Conservation (phyloP, 345 rosid species). For the Ceriops tagal region DNA sequence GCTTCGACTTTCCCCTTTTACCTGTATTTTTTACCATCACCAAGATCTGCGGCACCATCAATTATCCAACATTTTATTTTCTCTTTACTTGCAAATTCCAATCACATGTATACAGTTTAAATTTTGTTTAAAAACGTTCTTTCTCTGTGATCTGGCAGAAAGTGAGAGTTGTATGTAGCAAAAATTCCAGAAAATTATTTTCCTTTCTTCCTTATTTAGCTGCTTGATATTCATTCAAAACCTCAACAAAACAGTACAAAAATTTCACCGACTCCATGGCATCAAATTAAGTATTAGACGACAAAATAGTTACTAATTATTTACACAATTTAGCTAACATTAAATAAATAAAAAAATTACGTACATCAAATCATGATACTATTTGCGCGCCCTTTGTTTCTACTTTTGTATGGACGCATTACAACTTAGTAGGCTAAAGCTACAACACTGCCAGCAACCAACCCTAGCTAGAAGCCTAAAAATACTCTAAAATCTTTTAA, state of each 20-base stretch:
- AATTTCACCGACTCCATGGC: constrained; percentile 15
- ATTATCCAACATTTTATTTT: too few species aligned
- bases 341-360: constrained; percentile 6
- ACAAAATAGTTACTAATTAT: too few species aligned
- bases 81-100: not conserved
- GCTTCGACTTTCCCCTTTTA: too few species aligned
- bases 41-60: not conserved
- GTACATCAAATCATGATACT: constrained; percentile 19
- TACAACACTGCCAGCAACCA: constrained; percentile 16
- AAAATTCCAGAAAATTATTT: too few species aligned
- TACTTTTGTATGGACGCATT: constrained; percentile 6
- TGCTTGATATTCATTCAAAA: not conserved
- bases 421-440: not conserved
- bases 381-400: constrained; percentile 21
- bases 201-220: too few species aligned
- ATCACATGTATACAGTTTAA: constrained; percentile 13
- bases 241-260: constrained; percentile 5
- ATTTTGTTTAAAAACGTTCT: constrained; percentile 3
- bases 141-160: too few species aligned
- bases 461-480: constrained; percentile 14
- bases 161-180: too few species aligned
- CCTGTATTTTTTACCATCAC: too few species aligned
- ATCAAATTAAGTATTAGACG: too few species aligned
- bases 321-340: constrained; percentile 5
- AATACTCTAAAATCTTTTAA: constrained; percentile 11